These are phyloP conservation scores for Aspergillus pseudotamarii DNA, from an alignment of 2,329 filamentous ascomycete genomes.

Conservation along the genomic window DNA sequence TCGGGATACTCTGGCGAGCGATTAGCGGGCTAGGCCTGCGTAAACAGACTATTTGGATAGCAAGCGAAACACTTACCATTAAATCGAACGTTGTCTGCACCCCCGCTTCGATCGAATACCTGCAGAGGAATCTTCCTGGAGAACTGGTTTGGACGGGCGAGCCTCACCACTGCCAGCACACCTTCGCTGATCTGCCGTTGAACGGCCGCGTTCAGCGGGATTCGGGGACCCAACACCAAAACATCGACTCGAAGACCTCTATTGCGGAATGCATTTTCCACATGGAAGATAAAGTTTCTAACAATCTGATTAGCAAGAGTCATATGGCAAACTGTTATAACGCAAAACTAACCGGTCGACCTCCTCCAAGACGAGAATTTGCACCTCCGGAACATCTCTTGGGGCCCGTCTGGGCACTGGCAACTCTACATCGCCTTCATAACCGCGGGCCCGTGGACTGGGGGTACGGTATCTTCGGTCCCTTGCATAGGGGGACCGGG, in stretches of 20 bases:
- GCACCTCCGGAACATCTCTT: conserved; percentile 81
- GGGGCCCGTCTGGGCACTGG: conserved; percentile 75
- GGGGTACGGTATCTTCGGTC: conserved; percentile 71
- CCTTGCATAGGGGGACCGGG: conserved; percentile 66
- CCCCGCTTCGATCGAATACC: conserved; percentile 78
- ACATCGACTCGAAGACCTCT: conserved; percentile 75
- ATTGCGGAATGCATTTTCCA: conserved; percentile 73
- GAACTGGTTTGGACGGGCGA: conserved; percentile 70
- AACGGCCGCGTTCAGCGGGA: conserved; percentile 77
- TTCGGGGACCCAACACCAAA: conserved; percentile 75
- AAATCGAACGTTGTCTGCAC: conserved; percentile 75
- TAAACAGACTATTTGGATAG: background rate
- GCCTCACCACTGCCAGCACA: conserved; percentile 79
- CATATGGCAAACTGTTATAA: background rate
- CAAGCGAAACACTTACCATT: conserved; percentile 55
- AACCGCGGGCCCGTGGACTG: conserved; percentile 62
- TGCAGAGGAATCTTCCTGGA: conserved; percentile 77
- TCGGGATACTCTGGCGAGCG: conserved; percentile 70
- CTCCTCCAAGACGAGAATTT: conserved; percentile 80
- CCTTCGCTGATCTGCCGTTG: conserved; percentile 85
- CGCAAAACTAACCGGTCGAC: conserved; percentile 58
- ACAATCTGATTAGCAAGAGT: conserved; percentile 1
- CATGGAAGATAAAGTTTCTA: conserved; percentile 78
- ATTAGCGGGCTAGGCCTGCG: conserved; percentile 16
- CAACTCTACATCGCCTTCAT: conserved; percentile 63